Evolutionary conservation across 1,139 yeast species (phyloP).

Genomic region (Debaryomycetaceae sp.): DNA sequence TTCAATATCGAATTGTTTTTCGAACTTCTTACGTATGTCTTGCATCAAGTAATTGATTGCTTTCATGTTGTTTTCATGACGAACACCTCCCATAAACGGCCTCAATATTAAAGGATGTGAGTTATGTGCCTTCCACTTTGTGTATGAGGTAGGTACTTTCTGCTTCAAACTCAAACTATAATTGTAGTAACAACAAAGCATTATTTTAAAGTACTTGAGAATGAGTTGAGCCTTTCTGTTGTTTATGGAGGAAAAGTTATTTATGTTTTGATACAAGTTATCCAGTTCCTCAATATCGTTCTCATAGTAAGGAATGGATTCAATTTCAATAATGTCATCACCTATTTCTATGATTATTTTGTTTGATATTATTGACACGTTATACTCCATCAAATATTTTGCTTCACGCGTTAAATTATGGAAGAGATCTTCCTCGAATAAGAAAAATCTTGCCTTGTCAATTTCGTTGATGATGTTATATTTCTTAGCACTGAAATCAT

Average conservation of each 20-base stretch:
- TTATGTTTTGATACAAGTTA: conserved; percentile 28
- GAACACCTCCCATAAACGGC: conserved; percentile 67
- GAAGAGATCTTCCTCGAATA: conserved; percentile 83
- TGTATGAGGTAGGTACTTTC: conserved; percentile 44
- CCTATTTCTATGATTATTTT: conserved; percentile 65
- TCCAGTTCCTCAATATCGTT: conserved; percentile 36
- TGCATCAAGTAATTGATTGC: conserved; percentile 42
- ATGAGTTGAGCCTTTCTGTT: conserved; percentile 52
- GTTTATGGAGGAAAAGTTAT: conserved; percentile 27
- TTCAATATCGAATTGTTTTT: conserved; percentile 16
- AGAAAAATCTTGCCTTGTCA: conserved; percentile 59
- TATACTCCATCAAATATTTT: conserved; percentile 62
- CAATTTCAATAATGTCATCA: conserved; percentile 70
- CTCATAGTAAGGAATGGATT: conserved; percentile 52
- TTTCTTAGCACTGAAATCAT: conserved; percentile 16
- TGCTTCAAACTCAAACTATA: conserved; percentile 47
- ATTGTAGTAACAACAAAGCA: conserved; percentile 59
- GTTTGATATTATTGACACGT: conserved; percentile 64
- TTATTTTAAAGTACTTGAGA: conserved; percentile 49
- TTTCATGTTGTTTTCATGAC: conserved; percentile 53
- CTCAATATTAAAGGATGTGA: conserved; percentile 53
- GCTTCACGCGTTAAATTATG: conserved; percentile 77
- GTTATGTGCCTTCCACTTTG: conserved; percentile 49
- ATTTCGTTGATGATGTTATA: conserved; percentile 50
- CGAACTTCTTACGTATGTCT: conserved; percentile 18